phyloP scores from a whole-genome alignment of 73 alveolate species.

The Tetrahymena thermophila region DNA sequence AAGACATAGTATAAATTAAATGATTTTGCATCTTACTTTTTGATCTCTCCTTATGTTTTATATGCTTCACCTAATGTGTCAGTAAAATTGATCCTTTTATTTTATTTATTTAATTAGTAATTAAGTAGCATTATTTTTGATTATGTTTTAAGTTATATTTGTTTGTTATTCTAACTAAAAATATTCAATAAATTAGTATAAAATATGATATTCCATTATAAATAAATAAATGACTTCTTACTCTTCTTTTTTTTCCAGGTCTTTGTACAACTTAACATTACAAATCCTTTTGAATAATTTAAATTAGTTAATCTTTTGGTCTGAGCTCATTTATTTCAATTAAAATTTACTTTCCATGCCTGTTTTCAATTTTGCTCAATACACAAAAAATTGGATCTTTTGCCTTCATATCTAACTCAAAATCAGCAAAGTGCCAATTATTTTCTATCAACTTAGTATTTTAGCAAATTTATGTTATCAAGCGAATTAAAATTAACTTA shows the following conservation, averaged over 20 bases:
- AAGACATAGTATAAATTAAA: not conserved
- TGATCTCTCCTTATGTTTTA: not conserved
- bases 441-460: not conserved
- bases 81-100: not conserved
- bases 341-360: not conserved
- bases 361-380: not conserved
- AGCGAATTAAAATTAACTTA: not conserved
- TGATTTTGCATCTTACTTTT: not conserved
- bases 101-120: too few relatives aligned
- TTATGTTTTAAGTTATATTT: not conserved
- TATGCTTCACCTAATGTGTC: not conserved
- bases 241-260: not conserved
- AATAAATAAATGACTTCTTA: not conserved
- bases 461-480: not conserved
- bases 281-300: not conserved
- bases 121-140: not conserved
- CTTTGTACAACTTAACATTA: not conserved
- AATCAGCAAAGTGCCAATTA: not conserved
- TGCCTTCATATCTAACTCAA: not conserved
- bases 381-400: not conserved
- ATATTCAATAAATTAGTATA: too few relatives aligned
- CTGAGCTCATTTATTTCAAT: too few relatives aligned
- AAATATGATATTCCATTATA: too few relatives aligned
- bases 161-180: not conserved
- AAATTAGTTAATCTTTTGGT: not conserved